Conservation (phyloP, 441 rosid genomes). For the Bruguiera hainesii region DNA sequence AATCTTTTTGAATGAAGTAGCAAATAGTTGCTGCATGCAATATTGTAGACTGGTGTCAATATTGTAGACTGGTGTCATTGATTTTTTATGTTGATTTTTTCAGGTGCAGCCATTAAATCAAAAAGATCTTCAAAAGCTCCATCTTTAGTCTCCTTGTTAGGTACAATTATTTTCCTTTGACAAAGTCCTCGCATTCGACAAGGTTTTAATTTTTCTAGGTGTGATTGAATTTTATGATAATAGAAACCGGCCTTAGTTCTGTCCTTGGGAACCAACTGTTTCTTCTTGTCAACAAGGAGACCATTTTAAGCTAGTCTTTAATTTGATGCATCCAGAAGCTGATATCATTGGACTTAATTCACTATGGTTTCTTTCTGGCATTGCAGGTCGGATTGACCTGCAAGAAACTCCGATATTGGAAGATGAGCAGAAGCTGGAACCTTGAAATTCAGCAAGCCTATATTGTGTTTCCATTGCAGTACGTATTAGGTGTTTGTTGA, state of each 20-base stretch:
- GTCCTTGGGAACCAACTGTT: too few species aligned
- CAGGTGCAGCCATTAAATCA: constrained; percentile 59
- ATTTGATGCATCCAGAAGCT: background rate
- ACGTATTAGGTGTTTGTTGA: constrained; percentile 10
- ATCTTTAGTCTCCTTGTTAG: constrained; percentile 76
- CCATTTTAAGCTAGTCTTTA: constrained; percentile 4
- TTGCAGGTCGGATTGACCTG: constrained; percentile 52
- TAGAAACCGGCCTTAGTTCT: too few species aligned
- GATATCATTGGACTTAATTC: background rate
- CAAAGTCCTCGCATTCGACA: too few species aligned
- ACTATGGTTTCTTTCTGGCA: constrained; percentile 4
- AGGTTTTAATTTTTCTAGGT: too few species aligned
- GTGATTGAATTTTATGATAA: too few species aligned
- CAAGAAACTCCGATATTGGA: constrained; percentile 41
- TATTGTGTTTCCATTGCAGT: background rate
- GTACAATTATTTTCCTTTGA: constrained; percentile 31
- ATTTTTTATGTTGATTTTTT: constrained; percentile 20
- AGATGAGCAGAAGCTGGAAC: constrained; percentile 39
- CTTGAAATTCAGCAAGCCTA: constrained; percentile 21
- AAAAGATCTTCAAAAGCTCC: constrained; percentile 68
- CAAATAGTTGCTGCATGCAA: too few species aligned
- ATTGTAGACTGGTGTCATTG: background rate
- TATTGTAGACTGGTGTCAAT: background rate
- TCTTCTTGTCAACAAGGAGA: background rate
- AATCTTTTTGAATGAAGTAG: too few species aligned